These are phyloP conservation scores for Cercis canadensis DNA, from an alignment of 306 rosid species.

Conservation along the genomic window DNA sequence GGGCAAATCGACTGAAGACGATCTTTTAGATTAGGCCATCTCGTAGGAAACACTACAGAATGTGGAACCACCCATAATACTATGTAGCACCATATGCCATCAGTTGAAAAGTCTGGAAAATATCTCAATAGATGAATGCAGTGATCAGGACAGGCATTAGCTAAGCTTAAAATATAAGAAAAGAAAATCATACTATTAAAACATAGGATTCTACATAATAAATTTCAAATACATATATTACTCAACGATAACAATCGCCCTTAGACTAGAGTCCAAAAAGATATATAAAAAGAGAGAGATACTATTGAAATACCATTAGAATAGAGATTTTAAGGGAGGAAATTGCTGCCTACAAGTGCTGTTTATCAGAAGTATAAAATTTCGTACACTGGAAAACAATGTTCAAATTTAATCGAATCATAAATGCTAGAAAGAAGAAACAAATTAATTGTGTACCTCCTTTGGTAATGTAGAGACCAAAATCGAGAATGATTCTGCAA, in stretches of 20 bases:
- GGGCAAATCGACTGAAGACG: slow-evolving; percentile 68
- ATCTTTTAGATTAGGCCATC: slow-evolving; percentile 60
- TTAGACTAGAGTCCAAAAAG: no score
- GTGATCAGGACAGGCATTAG: slow-evolving; percentile 16
- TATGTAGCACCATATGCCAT: slow-evolving; percentile 84
- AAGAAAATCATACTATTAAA: slow-evolving; percentile 1
- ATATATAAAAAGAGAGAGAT: no score
- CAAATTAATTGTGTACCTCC: slow-evolving; percentile 52
- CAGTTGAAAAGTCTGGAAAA: slow-evolving; percentile 68
- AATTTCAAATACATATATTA: not conserved
- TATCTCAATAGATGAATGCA: not conserved
- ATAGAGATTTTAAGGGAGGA: no score
- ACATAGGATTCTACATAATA: not conserved
- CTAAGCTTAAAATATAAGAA: slow-evolving; percentile 8
- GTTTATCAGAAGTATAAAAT: no score
- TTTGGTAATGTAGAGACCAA: slow-evolving; percentile 67
- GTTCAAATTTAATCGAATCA: no score
- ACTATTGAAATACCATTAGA: no score
- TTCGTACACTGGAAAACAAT: no score
- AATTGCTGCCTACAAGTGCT: no score
- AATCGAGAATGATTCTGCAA: slow-evolving; percentile 69
- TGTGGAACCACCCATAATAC: slow-evolving; percentile 72
- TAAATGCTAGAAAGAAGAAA: no score
- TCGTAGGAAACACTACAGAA: slow-evolving; percentile 43
- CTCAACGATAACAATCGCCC: not conserved